Evolutionary conservation across 169 alveolate species (phyloP).

Genomic region (Cystoisospora suis): DNA sequence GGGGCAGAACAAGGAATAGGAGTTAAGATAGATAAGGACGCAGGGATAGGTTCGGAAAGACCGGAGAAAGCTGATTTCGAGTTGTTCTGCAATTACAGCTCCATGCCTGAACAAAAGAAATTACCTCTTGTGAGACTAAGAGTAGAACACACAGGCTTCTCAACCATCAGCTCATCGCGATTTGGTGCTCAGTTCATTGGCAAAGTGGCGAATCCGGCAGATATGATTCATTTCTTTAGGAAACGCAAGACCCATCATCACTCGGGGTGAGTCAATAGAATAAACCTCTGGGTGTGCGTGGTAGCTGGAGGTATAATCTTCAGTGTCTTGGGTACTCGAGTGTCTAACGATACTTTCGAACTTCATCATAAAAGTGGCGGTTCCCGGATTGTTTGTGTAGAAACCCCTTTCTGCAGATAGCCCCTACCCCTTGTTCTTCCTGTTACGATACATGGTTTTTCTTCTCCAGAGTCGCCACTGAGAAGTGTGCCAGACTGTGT

Average conservation of each 20-base stretch:
- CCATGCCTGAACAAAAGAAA: not conserved
- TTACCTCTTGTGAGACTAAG: slow-evolving; percentile 38
- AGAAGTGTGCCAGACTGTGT: too few relatives aligned
- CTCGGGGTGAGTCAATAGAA: too few relatives aligned
- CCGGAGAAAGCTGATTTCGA: not conserved
- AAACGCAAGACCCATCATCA: not conserved
- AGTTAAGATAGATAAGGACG: not conserved
- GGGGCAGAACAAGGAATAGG: not conserved
- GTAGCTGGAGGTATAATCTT: too few relatives aligned
- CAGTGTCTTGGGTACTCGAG: too few relatives aligned
- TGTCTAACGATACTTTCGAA: too few relatives aligned
- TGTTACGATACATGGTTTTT: too few relatives aligned
- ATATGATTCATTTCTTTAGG: slow-evolving; percentile 43
- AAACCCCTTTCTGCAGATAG: too few relatives aligned
- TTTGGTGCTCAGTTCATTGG: slow-evolving; percentile 61
- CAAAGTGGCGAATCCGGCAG: slow-evolving; percentile 57
- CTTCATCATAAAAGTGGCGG: too few relatives aligned
- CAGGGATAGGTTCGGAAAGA: not conserved
- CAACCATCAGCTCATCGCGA: slow-evolving; percentile 54
- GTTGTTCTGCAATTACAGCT: slow-evolving; percentile 37
- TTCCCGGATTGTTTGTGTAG: too few relatives aligned
- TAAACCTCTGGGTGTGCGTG: too few relatives aligned
- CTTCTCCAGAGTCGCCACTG: too few relatives aligned
- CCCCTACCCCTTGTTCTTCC: too few relatives aligned
- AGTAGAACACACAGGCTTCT: slow-evolving; percentile 47